Evolutionary conservation across 2,329 filamentous ascomycete species (phyloP).

Genomic region (Neopestalotiopsis sp.): DNA sequence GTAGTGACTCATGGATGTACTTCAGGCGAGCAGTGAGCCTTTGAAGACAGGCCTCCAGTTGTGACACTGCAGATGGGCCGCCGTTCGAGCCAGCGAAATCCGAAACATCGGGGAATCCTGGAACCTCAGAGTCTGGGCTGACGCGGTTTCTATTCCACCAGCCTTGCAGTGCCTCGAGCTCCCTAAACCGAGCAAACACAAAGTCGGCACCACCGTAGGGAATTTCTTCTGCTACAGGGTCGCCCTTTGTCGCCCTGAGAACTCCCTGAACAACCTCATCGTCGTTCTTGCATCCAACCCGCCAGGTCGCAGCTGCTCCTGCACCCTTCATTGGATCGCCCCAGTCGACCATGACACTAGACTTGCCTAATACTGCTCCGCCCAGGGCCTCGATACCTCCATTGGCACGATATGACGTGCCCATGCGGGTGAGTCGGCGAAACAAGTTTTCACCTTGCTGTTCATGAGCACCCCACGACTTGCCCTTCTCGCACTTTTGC

Average conservation of each 20-base stretch:
- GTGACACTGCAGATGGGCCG: constrained; percentile 24
- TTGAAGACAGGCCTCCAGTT: constrained; percentile 53
- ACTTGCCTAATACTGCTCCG: constrained; percentile 62
- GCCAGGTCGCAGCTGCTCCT: constrained; percentile 60
- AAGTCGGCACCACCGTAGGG: constrained; percentile 69
- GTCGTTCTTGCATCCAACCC: constrained; percentile 64
- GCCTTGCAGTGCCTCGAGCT: constrained; percentile 68
- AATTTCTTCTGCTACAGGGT: constrained; percentile 62
- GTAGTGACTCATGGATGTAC: constrained; percentile 62
- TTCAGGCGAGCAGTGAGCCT: constrained; percentile 55
- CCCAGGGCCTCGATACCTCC: constrained; percentile 62
- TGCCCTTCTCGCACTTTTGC: constrained; percentile 94
- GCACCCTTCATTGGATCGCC: constrained; percentile 72
- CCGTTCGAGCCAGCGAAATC: constrained; percentile 22
- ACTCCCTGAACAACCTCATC: constrained; percentile 62
- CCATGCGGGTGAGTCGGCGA: constrained; percentile 73
- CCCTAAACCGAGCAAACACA: constrained; percentile 69
- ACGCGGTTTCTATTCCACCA: constrained; percentile 69
- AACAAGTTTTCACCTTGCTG: constrained; percentile 87
- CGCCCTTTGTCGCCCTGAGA: constrained; percentile 64
- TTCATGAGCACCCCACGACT: constrained; percentile 82
- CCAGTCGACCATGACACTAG: constrained; percentile 85
- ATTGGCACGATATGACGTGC: constrained; percentile 66
- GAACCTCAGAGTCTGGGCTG: constrained; percentile 39
- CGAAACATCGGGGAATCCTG: constrained; percentile 34